A percentile compares a stretch with the other conserved stretches of the same genome.
Conservation (phyloP, 2,329 filamentous ascomycete genomes). For the Neurospora sp. region DNA sequence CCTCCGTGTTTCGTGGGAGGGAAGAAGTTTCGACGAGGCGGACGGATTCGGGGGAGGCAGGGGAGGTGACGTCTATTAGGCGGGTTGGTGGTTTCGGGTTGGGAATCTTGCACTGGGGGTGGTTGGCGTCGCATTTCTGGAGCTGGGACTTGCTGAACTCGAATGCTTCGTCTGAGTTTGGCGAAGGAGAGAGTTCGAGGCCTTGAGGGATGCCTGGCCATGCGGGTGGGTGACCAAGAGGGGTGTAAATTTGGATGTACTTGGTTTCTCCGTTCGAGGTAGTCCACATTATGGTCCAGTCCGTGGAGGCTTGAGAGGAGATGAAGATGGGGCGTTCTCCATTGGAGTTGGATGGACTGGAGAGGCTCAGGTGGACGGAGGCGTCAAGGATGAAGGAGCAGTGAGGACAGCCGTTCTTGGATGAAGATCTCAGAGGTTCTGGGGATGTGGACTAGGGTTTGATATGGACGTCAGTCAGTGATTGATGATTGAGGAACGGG, state of each 20-base stretch:
- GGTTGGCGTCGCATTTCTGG: neutral
- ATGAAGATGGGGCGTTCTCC: neutral
- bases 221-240: neutral
- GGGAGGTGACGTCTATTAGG: neutral
- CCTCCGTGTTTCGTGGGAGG: too few relatives aligned
- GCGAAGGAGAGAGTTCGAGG: neutral
- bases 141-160: neutral
- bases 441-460: neutral
- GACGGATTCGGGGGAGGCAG: neutral
- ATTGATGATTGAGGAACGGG: neutral
- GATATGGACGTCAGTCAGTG: neutral
- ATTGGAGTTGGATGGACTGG: neutral
- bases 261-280: neutral
- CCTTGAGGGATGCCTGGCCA: neutral
- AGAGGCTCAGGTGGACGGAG: neutral
- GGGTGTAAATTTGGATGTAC: neutral
- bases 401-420: neutral
- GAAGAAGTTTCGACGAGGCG: neutral
- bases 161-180: neutral
- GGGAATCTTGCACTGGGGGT: neutral
- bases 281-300: neutral
- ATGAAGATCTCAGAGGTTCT: neutral
- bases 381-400: neutral
- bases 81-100: neutral
- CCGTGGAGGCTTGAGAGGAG: neutral